phyloP scores from a whole-genome alignment of 352 stramenopile genomes.

The Pythium brachiatum region DNA sequence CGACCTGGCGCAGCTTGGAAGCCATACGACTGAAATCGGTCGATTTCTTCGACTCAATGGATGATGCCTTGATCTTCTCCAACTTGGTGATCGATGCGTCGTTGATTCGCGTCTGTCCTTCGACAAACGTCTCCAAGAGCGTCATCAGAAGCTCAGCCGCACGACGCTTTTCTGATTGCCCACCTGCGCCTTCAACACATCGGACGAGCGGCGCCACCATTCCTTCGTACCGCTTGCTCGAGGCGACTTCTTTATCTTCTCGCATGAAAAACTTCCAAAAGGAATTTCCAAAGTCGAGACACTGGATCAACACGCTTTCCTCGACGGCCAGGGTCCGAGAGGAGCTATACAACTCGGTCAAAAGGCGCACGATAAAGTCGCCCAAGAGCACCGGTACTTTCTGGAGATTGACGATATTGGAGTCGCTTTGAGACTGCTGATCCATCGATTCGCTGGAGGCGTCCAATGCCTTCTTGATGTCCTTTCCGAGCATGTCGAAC shows the following conservation, averaged over 20 bases:
- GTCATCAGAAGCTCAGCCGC: conserved; percentile 69
- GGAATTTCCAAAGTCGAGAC: conserved; percentile 65
- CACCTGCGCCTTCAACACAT: conserved; percentile 44
- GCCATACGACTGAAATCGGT: conserved; percentile 65
- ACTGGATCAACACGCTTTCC: conserved; percentile 55
- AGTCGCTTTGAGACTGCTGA: conserved; percentile 22
- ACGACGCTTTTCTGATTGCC: conserved; percentile 55
- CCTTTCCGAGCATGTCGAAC: conserved; percentile 54
- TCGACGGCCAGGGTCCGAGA: conserved; percentile 25
- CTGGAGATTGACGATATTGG: conserved; percentile 39
- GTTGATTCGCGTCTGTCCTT: conserved; percentile 47
- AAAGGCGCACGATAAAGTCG: conserved; percentile 58
- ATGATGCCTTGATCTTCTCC: conserved; percentile 45
- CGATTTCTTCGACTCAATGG: conserved; percentile 61
- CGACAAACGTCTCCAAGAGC: conserved; percentile 49
- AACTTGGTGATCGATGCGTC: conserved; percentile 45
- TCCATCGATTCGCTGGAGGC: conserved; percentile 19
- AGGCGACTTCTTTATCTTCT: conserved; percentile 41
- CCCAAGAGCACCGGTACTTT: conserved; percentile 70
- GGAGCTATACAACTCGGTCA: conserved; percentile 48
- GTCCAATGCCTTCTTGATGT: conserved; percentile 29
- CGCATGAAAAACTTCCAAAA: conserved; percentile 75
- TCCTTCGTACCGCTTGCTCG: conserved; percentile 51
- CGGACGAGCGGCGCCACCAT: conserved; percentile 53
- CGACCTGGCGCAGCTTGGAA: conserved; percentile 64